Evolutionary conservation across 2,329 filamentous ascomycete genomes (phyloP).

Genomic region (Alternaria postmessia): DNA sequence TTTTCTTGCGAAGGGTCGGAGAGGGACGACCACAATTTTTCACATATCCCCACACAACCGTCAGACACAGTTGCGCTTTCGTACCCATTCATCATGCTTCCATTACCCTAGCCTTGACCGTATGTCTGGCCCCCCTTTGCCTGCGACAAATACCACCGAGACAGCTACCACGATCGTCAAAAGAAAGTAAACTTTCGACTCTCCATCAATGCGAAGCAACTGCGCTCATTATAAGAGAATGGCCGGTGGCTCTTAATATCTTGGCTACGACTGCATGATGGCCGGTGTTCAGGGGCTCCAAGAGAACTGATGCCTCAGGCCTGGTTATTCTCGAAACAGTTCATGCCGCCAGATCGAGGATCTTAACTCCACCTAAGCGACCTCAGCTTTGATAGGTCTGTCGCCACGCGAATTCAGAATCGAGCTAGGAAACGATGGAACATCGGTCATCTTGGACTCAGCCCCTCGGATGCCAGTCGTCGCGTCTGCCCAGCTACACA

Average conservation of each 20-base stretch:
- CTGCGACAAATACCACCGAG: slow-evolving; percentile 2
- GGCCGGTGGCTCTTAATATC: neutral
- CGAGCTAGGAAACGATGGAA: neutral
- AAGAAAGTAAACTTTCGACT: neutral
- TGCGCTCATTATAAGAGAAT: neutral
- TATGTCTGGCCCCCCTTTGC: neutral
- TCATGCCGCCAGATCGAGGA: neutral
- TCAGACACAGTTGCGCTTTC: neutral
- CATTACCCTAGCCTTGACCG: neutral
- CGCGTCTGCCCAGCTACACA: slow-evolving; percentile 2
- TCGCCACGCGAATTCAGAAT: neutral
- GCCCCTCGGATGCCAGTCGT: slow-evolving; percentile 5
- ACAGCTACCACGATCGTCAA: slow-evolving; percentile 2
- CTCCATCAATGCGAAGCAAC: slow-evolving; percentile 5
- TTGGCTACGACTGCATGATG: neutral
- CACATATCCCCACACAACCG: neutral
- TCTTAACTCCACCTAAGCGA: neutral
- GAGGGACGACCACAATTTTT: neutral
- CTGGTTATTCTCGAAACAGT: slow-evolving; percentile 8
- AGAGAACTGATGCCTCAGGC: slow-evolving; percentile 5
- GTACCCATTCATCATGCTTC: neutral
- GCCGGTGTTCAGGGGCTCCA: neutral
- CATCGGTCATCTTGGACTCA: neutral
- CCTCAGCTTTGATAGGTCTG: neutral
- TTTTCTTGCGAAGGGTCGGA: neutral